Base-by-base conservation (phyloP, 2,329 filamentous ascomycete species). In the Tolypocladium endophyticum region DNA sequence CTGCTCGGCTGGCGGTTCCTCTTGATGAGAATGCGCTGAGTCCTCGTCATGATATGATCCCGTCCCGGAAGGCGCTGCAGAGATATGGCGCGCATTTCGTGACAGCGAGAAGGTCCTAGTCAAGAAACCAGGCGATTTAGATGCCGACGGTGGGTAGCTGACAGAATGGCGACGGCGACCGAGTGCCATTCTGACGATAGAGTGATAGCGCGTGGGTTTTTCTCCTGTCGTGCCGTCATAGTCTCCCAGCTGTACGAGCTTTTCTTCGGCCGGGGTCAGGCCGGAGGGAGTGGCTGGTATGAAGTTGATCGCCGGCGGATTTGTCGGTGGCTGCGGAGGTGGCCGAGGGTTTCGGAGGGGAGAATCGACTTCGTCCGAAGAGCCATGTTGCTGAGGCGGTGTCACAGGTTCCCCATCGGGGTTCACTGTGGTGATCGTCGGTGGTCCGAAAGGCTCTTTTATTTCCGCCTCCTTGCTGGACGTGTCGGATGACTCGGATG, bases 201-300 rank as follows among this genome's bases (percentile, higher is more conserved):
- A 85, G 28, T 77, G 70, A 23, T 76, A 75, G 6, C 77, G 76
- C 14, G 69, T 70, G 4, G 80, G 78, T 57, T 77, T 77, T 59
- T 77, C 76, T 20, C 73, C 74, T 2, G 73, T 71, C 30, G 78
- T 73, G 35, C 82, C 81, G 57, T 80, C 80, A 57, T 80, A 82
- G 62, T 82, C 84, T 0, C 82, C 82, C 28, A 82, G 69, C 64
- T 78, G 78, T 30, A 74, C 74, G 59, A 79, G 74, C 65, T 77
- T 80, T 62, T 86, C 83, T 2, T 76, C 67, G 1, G 78, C 74
- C 12, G 84, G 83, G 1, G 83, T 86, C 52, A 81, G 67, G 2
- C 81, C 84, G 2, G 83, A 85, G 4, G 84, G 84, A 0, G 84
- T 87, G 33, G 84, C 83, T 0, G 84, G 84, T 39, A 84, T 87